Percentiles rank a stretch among this genome's conserved stretches.
phyloP scores from a whole-genome alignment of 257 asterid genomes.

The Solanum bukasovii region DNA sequence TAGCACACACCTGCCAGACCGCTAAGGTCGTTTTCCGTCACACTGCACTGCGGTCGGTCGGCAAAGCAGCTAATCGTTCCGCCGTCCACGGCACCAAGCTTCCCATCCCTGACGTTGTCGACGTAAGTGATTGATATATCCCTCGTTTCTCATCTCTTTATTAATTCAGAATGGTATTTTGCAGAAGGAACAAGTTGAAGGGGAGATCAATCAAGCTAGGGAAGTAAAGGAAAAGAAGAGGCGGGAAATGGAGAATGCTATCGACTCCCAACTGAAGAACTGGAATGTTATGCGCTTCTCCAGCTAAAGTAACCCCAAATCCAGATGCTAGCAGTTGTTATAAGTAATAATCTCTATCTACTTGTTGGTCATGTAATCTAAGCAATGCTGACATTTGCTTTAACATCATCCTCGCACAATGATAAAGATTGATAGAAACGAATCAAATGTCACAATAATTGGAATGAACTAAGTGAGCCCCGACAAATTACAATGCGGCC shows the following conservation, averaged over 20 bases:
- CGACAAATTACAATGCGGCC: not conserved
- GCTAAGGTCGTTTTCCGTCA: not conserved
- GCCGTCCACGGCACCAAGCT: conserved; percentile 62
- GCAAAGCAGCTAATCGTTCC: conserved; percentile 45
- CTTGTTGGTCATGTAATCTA: not conserved
- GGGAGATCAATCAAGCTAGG: conserved; percentile 12
- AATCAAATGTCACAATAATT: not conserved
- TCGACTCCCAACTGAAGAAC: conserved; percentile 44
- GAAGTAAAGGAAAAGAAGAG: conserved; percentile 26
- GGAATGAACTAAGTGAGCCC: not conserved
- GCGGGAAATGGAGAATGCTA: conserved; percentile 27
- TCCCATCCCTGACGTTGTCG: conserved; percentile 30
- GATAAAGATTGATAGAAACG: not conserved
- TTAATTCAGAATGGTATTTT: not conserved
- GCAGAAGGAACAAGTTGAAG: conserved; percentile 26
- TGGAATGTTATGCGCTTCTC: conserved; percentile 14
- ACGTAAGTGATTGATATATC: conserved; percentile 8
- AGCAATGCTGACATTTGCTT: not conserved
- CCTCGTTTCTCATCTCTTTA: not conserved
- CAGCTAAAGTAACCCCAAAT: not conserved
- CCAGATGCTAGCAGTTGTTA: not conserved
- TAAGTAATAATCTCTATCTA: not conserved
- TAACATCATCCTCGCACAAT: not conserved
- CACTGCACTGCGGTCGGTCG: conserved; percentile 22
- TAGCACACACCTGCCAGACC: not conserved